A percentile compares a stretch with the other conserved stretches of the same genome.
Evolutionary conservation across 768 basidiomycete species (phyloP).

Genomic region (Mycena belliarum): DNA sequence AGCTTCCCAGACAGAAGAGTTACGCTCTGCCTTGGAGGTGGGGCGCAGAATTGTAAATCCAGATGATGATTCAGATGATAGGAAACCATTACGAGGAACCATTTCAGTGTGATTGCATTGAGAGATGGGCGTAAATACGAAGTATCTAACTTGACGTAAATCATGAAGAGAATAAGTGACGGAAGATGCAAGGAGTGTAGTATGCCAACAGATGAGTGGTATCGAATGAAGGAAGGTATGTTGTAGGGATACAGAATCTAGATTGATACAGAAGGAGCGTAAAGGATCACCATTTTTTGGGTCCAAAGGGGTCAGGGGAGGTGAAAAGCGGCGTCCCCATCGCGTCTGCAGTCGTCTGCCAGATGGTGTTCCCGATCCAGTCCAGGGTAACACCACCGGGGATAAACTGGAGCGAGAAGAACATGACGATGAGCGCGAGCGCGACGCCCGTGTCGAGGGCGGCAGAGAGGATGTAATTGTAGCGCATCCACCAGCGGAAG

Average conservation of each 20-base stretch:
- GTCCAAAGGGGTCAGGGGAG: constrained; percentile 15
- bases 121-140: background rate
- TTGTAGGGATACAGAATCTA: background rate
- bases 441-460: constrained; percentile 67
- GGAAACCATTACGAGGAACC: no score
- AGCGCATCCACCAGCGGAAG: constrained; percentile 84
- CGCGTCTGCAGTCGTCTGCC: constrained; percentile 71
- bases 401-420: constrained; percentile 58
- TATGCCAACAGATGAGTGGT: background rate
- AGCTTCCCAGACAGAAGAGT: no score
- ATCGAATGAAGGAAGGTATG: background rate
- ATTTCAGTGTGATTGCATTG: no score
- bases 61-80: no score
- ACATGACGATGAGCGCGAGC: constrained; percentile 57
- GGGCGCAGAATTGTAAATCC: no score
- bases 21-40: no score
- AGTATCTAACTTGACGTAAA: background rate
- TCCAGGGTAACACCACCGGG: constrained; percentile 57
- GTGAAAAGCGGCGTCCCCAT: constrained; percentile 50
- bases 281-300: constrained; percentile 10
- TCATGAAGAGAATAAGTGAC: background rate
- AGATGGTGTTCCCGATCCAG: constrained; percentile 84
- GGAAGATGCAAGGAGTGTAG: constrained; percentile 6
- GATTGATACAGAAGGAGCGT: background rate
- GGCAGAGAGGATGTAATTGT: constrained; percentile 87